Evolutionary conservation across 129 eudicot species (phyloP), one percentile per base, ranked within the genome.

Genomic region (Ambrosia artemisiifolia): DNA sequence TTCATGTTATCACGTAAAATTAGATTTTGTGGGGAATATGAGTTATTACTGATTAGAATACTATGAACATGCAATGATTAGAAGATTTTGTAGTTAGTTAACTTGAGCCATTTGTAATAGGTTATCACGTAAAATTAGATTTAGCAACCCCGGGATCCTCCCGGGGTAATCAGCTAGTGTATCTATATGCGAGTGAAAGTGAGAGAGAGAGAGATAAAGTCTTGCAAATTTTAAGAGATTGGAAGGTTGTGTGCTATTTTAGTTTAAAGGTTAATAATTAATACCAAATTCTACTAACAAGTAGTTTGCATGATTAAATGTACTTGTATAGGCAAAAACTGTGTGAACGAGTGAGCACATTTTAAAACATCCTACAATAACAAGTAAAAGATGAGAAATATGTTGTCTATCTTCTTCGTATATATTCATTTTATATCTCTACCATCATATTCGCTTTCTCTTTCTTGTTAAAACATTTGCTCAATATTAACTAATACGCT

Each of bases 201-300:
- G 54, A 14, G 54, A 18, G 61, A 18, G 60, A 53, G 32, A 8
- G 32, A 20, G 6, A 55, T 55, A 14, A 24, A 20, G 35, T 63
- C 72, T 65, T 65, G 56, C 56, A 28, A 13, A n/a, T n/a, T 36
- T 24, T 51, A 53, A 65, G 38, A 5, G 42, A 73, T 73, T 47
- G 20, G 54, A 32, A 14, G 33, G 48, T 47, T 73, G 35, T 34
- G 50, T 40, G 32, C 14, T 40, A 24, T 32, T 70, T 49, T 69
- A 33, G 40, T 9, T n/a, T 11, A n/a, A 35, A 55, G 11, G 34
- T 28, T 34, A 30, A 63, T 54, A 28, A 6, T 72, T 44, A 69
- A 19, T 65, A 54, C 69, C 69, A 72, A 4, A 72, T 18, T n/a
- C 49, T 77, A 49, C 56, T 63, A 72, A 55, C 69, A 42, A 54